These are phyloP conservation scores for Arthroderma uncinatum DNA, from an alignment of 2,329 filamentous ascomycete genomes.

Conservation along the genomic window DNA sequence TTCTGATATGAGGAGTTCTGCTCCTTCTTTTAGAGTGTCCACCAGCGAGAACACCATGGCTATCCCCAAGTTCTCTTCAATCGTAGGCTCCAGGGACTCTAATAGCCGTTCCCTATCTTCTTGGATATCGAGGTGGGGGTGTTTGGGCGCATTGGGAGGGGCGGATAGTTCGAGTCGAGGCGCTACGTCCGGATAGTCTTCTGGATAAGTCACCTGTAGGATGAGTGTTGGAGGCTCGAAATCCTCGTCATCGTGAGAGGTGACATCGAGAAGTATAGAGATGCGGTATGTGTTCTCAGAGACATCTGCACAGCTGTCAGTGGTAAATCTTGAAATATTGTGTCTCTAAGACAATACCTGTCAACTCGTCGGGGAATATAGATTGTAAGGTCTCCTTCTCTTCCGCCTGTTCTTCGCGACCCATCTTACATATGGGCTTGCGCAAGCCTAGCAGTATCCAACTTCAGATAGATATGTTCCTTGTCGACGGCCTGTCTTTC, in stretches of 20 bases:
- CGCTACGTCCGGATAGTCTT: slow-evolving; percentile 76
- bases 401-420: slow-evolving; percentile 76
- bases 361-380: slow-evolving; percentile 96
- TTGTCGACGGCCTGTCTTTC: background rate
- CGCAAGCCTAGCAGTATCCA: background rate
- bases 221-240: slow-evolving; percentile 58
- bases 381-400: slow-evolving; percentile 96
- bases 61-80: slow-evolving; percentile 92
- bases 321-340: background rate
- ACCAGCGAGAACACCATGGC: slow-evolving; percentile 93
- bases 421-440: slow-evolving; percentile 27
- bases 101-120: slow-evolving; percentile 69
- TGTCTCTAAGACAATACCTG: slow-evolving; percentile 43
- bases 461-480: background rate
- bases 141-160: slow-evolving; percentile 56
- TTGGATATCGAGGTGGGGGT: slow-evolving; percentile 66
- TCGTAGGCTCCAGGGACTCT: slow-evolving; percentile 56
- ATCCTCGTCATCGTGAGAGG: slow-evolving; percentile 52
- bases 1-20: slow-evolving; percentile 71
- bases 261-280: slow-evolving; percentile 68
- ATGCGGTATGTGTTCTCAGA: slow-evolving; percentile 84
- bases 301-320: slow-evolving; percentile 51
- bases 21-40: slow-evolving; percentile 74
- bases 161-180: slow-evolving; percentile 70
- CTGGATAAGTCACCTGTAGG: slow-evolving; percentile 80